Evolutionary conservation across 768 basidiomycete genomes (phyloP).

Genomic region (Termitomyces eurrhizus): DNA sequence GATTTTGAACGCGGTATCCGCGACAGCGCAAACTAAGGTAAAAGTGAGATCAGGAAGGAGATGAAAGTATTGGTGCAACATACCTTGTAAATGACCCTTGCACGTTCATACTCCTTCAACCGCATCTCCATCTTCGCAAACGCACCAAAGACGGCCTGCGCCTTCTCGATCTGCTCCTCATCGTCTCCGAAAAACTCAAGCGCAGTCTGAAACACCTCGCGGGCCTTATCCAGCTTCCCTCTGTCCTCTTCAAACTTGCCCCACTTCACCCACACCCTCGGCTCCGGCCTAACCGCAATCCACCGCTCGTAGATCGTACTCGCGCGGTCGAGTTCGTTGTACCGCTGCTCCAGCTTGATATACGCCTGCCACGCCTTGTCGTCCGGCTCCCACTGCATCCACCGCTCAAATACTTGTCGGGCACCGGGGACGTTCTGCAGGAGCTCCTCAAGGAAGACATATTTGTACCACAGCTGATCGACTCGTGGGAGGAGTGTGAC

Average conservation of each 20-base stretch:
- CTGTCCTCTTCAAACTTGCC: conserved; percentile 87
- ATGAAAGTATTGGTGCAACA: conserved; percentile 11
- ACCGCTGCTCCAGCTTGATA: conserved; percentile 95
- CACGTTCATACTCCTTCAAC: conserved; percentile 94
- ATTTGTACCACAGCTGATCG: conserved; percentile 99
- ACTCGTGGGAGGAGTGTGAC: conserved; percentile 95
- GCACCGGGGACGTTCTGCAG: conserved; percentile 95
- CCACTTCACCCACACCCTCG: conserved; percentile 81
- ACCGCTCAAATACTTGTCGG: conserved; percentile 96
- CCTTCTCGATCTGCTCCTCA: conserved; percentile 91
- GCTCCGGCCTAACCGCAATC: conserved; percentile 74
- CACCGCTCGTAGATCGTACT: conserved; percentile 92
- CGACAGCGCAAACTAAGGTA: conserved; percentile 82
- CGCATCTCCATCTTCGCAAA: conserved; percentile 98
- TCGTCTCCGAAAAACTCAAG: conserved; percentile 89
- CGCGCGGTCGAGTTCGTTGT: conserved; percentile 87
- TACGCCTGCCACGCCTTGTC: conserved; percentile 99
- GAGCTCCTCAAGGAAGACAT: conserved; percentile 96
- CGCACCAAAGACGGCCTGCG: conserved; percentile 87
- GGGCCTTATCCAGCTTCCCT: conserved; percentile 65
- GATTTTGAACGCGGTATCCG: conserved; percentile 93
- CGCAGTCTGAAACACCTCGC: conserved; percentile 89
- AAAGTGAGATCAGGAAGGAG: not conserved
- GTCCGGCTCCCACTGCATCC: conserved; percentile 99
- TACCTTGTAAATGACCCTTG: conserved; percentile 96